Conservation (phyloP, 1,284 basidiomycete species). For the Trichosporon sp. region DNA sequence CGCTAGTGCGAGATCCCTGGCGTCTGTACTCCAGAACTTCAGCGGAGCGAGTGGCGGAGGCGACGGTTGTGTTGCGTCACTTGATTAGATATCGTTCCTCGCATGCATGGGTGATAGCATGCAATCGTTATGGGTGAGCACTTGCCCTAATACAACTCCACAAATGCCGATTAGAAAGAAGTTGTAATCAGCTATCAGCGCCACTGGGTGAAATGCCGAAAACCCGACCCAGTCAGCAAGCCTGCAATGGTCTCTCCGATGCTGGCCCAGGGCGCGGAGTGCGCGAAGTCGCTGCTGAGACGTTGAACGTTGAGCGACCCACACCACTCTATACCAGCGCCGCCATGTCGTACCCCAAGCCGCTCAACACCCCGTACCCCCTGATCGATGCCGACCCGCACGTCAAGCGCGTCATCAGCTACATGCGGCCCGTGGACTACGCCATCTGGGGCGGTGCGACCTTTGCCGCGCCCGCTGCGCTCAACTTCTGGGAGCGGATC, state of each 20-base stretch:
- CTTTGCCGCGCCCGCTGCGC: constrained; percentile 51
- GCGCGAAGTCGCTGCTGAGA: background rate
- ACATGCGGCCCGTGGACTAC: constrained; percentile 85
- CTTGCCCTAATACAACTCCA: background rate
- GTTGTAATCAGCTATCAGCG: background rate
- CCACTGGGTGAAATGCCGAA: background rate
- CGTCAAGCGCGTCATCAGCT: constrained; percentile 77
- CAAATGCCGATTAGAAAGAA: background rate
- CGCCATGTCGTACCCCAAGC: constrained; percentile 47
- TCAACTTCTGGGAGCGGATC: constrained; percentile 20
- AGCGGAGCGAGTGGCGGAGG: background rate
- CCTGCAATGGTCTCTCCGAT: background rate
- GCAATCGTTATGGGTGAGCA: background rate
- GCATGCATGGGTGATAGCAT: background rate
- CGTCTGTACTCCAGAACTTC: background rate
- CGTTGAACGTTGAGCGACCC: background rate
- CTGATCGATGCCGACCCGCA: constrained; percentile 92
- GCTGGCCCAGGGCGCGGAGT: background rate
- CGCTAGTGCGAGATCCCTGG: background rate
- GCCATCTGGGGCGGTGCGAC: constrained; percentile 74
- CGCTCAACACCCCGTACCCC: constrained; percentile 66
- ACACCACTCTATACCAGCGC: background rate
- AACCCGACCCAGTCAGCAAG: background rate
- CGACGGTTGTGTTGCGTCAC: background rate
- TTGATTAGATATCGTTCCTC: background rate